A percentile compares a stretch with the other conserved stretches of the same genome.
Evolutionary conservation across 192 early-diverging fungal genomes (phyloP).

Genomic region (Anaeromyces robustus): DNA sequence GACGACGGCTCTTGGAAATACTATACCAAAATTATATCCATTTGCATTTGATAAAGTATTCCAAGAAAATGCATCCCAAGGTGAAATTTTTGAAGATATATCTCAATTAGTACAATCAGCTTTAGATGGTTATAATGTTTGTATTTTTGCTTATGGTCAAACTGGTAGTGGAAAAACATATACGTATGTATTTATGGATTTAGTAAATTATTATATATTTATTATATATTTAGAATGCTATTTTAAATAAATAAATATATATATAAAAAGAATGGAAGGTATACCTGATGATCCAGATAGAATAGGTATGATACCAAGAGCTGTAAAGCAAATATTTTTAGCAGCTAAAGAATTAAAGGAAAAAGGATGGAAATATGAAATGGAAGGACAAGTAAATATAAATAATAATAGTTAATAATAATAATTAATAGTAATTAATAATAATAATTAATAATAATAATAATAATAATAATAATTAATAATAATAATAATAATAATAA

Average conservation of each 20-base stretch:
- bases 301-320: slow-evolving; percentile 86
- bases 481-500: no score
- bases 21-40: slow-evolving; percentile 39
- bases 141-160: slow-evolving; percentile 97
- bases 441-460: no score
- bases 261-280: slow-evolving; percentile 29
- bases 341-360: slow-evolving; percentile 45
- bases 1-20: slow-evolving; percentile 27
- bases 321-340: slow-evolving; percentile 78
- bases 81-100: slow-evolving; percentile 83
- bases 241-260: no score
- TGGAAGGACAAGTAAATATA: slow-evolving; percentile 39
- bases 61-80: slow-evolving; percentile 44
- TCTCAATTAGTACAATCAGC: slow-evolving; percentile 89
- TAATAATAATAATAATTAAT: no score
- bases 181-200: slow-evolving; percentile 13
- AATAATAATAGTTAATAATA: no score
- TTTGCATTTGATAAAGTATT: slow-evolving; percentile 79
- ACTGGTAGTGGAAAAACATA: slow-evolving; percentile 85
- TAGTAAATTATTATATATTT: no score
- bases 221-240: no score
- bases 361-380: slow-evolving; percentile 76
- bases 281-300: slow-evolving; percentile 8
- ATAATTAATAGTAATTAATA: no score
- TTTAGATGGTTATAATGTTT: slow-evolving; percentile 90